Evolutionary conservation across 768 basidiomycete genomes (phyloP), one percentile per base, ranked within the genome.

Genomic region (Saitozyma podzolica): DNA sequence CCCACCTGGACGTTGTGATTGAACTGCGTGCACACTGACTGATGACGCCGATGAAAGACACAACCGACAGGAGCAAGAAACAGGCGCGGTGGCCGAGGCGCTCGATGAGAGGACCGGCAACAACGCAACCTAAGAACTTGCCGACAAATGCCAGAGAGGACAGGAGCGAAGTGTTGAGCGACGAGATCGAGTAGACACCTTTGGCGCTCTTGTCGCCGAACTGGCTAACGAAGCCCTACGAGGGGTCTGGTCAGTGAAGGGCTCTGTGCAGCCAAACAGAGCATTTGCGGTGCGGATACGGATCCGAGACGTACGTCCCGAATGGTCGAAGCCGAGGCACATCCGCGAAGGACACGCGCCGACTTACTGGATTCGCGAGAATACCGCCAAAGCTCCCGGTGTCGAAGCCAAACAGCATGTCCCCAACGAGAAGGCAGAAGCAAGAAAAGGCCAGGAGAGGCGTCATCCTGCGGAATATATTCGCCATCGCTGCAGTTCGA

Each of bases 21-120:
- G n/a, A 16, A 50, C n/a, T 20, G 7, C 7, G n/a, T 6, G 49
- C 49, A 50, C 3, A 60, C 63, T 48, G 45, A 64, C 58, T 42
- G 54, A 61, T 54, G 39, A 65, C 41, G 9, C 51, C 58, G 17
- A 65, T 20, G 16, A 41, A 14, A 39, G 60, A 59, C 14, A 60
- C 20, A 17, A 48, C 6, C 37, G 5, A 17, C 14, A 61, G 19
- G 8, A 56, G 3, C 49, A 8, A 56, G 9, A 56, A 17, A 40
- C 37, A 11, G 9, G 40, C 20, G n/a, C 51, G 55, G 59, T 56
- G 61, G 6, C 64, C 63, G 19, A 65, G 20, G 0, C 64, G 37
- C 40, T 61, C 64, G 7, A 56, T 8, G 9, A 61, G 7, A 1
- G 64, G 64, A 29, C 61, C 64, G 48, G 61, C 60, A 6, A 20